These are phyloP conservation scores for Iris pallida DNA, from an alignment of 116 monocot genomes.

Conservation along the genomic window DNA sequence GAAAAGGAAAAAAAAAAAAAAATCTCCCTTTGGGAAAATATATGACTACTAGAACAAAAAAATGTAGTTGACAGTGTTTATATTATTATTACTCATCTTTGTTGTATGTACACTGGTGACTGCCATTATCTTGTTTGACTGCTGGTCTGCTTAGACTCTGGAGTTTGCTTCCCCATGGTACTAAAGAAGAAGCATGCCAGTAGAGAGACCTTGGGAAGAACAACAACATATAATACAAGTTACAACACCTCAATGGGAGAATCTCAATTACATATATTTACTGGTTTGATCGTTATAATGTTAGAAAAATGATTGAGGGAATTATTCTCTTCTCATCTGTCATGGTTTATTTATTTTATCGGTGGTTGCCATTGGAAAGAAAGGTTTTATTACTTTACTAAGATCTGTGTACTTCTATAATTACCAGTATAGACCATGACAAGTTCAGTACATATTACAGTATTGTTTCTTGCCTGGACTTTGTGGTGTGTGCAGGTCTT, in stretches of 20 bases:
- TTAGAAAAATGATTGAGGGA: background rate
- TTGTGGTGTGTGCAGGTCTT: background rate
- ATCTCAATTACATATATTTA: background rate
- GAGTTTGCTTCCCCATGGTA: constrained; percentile 10
- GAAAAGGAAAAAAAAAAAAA: background rate
- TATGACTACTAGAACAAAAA: background rate
- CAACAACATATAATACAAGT: background rate
- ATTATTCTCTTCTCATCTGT: constrained; percentile 10
- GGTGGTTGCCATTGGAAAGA: background rate
- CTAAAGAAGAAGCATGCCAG: background rate
- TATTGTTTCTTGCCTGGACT: background rate
- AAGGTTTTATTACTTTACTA: background rate
- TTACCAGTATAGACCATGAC: background rate
- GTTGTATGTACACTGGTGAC: constrained; percentile 9
- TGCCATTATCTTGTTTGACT: constrained; percentile 11
- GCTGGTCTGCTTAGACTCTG: constrained; percentile 13
- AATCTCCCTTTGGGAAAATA: background rate
- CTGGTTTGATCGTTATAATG: background rate
- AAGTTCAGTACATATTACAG: background rate
- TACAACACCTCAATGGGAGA: background rate
- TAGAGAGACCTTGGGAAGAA: background rate
- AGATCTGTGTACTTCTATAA: background rate
- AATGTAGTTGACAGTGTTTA: constrained; percentile 8
- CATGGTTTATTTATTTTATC: background rate
- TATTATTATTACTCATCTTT: background rate